phyloP scores from a whole-genome alignment of 164 flowering plant genomes.

The Buxus sempervirens region DNA sequence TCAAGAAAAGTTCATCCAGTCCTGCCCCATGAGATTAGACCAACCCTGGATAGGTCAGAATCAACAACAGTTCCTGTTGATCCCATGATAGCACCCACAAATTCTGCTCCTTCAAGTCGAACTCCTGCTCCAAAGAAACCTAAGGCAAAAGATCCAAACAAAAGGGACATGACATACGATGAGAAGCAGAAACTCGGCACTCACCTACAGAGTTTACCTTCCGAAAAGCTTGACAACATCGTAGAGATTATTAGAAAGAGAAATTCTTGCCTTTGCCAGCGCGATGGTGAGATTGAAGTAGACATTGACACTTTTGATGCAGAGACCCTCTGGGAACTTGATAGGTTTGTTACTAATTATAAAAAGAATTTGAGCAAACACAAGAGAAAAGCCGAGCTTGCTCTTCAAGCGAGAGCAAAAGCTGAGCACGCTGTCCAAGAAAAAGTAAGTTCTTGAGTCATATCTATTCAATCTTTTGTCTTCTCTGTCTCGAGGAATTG shows the following conservation, averaged over 20 bases:
- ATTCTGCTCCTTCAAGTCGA: slow-evolving; percentile 25
- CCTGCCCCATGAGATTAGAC: slow-evolving; percentile 27
- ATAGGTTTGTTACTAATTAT: slow-evolving; percentile 67
- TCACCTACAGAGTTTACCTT: slow-evolving; percentile 61
- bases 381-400: slow-evolving; percentile 52
- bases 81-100: slow-evolving; percentile 22
- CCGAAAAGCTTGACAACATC: slow-evolving; percentile 72
- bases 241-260: slow-evolving; percentile 80
- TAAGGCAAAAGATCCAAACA: slow-evolving; percentile 50
- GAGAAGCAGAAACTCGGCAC: slow-evolving; percentile 79
- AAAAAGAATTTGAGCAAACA: slow-evolving; percentile 61
- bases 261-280: slow-evolving; percentile 54
- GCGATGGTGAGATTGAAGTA: slow-evolving; percentile 87
- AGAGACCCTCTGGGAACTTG: slow-evolving; percentile 92
- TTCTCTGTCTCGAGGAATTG: neutral
- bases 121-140: slow-evolving; percentile 56
- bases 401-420: slow-evolving; percentile 33
- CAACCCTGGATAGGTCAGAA: slow-evolving; percentile 39
- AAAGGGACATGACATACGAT: slow-evolving; percentile 76
- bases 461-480: neutral
- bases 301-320: slow-evolving; percentile 80
- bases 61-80: slow-evolving; percentile 31
- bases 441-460: slow-evolving; percentile 23
- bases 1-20: slow-evolving; percentile 26
- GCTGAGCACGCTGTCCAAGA: slow-evolving; percentile 19